Evolutionary conservation across 2,329 filamentous ascomycete genomes (phyloP).

Genomic region (Ophiocordyceps australis): DNA sequence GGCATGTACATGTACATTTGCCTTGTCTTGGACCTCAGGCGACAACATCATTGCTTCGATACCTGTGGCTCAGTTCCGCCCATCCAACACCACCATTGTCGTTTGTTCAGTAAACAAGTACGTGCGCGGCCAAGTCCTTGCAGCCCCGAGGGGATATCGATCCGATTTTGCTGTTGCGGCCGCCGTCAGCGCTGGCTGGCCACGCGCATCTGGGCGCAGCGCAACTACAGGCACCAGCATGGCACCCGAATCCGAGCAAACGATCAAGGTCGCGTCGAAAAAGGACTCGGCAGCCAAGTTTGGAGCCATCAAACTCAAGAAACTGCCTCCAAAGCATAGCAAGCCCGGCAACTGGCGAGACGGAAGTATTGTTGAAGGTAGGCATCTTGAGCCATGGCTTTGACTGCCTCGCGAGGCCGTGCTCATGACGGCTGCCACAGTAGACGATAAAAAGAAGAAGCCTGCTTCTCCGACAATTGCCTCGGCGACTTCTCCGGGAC

Average conservation of each 20-base stretch:
- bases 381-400: conserved; percentile 4
- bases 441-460: conserved; percentile 37
- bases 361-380: conserved; percentile 44
- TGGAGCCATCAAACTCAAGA: conserved; percentile 44
- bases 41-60: no score
- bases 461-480: conserved; percentile 21
- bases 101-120: no score
- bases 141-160: no score
- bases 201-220: background rate
- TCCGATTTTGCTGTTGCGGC: no score
- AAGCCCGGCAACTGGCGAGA: conserved; percentile 58
- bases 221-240: background rate
- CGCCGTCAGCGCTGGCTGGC: no score
- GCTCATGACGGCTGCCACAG: background rate
- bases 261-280: conserved; percentile 44
- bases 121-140: no score
- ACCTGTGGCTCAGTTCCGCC: no score
- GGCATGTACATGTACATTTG: no score
- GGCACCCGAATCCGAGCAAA: conserved; percentile 24
- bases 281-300: conserved; percentile 30
- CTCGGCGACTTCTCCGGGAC: conserved; percentile 28
- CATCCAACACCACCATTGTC: no score
- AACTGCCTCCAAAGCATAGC: conserved; percentile 38
- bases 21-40: no score
- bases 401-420: no score